Evolutionary conservation across 495 filamentous ascomycete species (phyloP), one percentile per base, ranked within the genome.

Genomic region (Letharia lupina): DNA sequence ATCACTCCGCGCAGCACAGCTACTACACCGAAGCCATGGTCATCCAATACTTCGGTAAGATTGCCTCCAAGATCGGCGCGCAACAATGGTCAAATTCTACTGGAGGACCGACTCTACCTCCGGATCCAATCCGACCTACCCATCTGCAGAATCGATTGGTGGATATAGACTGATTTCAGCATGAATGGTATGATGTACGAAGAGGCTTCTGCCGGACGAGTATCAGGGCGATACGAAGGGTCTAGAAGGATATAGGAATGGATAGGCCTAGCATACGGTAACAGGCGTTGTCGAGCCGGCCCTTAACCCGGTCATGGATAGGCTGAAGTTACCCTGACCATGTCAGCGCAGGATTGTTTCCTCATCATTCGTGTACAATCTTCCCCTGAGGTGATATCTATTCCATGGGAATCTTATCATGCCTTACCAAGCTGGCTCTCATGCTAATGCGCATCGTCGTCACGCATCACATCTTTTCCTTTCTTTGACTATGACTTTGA

Each of bases 1-100:
- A 86, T 62, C 92, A 96, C 76, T 89, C 87, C 72, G 80, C 89
- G 28, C 85, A 89, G 57, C 94, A 98, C 71, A 88, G 85, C 66
- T 97, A 86, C 73, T 97, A 95, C 71, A 91, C 88, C 10, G 81
- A 84, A 67, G 68, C 76, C 20, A 80, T 84, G 67, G 78, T 84
- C 65, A 71, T 77, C 8, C 81, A 82, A 58, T 84, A 83, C 65
- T 84, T 84, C 72, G 77, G 79, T 18, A 80, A 76, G 62, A 76
- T 83, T 33, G 77, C 76, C 33, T 64, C 70, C 33, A 81, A 80
- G 60, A 71, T 78, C 47, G 74, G 75, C 18, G 66, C 44, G 31
- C 57, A 52, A 42, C 35, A 62, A 12, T n/a, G 42, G 11, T 48
- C 57, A 48, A 60, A 44, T 10, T 31, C 64, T n/a, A n/a, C 28